Base-by-base conservation (phyloP, 129 eudicot species). In the Chrysanthemum seticuspe region DNA sequence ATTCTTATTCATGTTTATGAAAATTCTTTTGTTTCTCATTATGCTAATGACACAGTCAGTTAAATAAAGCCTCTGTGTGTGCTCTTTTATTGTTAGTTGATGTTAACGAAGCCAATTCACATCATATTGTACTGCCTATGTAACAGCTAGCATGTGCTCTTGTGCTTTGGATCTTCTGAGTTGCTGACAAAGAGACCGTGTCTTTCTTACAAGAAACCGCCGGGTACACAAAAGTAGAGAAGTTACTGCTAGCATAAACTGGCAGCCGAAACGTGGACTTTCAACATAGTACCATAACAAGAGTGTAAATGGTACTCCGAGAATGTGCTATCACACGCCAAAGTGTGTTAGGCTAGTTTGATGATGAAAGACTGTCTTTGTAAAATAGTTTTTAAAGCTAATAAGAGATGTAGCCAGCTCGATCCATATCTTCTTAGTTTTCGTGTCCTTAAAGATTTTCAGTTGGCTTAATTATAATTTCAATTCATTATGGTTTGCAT, bases 311-410 rank as follows among this genome's bases (percentile, higher is more conserved):
- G 3, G 14, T 27, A 27, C 18, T 27, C 66, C 31, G 1, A 11
- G 14, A 12, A 27, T 13, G 15, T 40, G 67, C 0, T 13, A 10
- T 29, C 65, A 63, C 29, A 56, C 10, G 21, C 7, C 14, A 65
- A 54, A 25, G 54, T 74, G 78, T 36, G 36, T 36, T 11, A 14
- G 51, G 65, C 40, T 74, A 62, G 18, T 29, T 62, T 14, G n/a
- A 62, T 13, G 67, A 25, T 62, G 1, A 45, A 65, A 74, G 34
- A 6, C 18, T 53, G 19, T 36, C 3, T 51, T 2, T 21, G n/a
- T 21, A 54, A 11, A 36, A 53, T 50, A 53, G 7, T 74, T 27
- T 45, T 14, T 40, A 62, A 51, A 51, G 62, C 54, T 50, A 72
- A 72, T 45, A 29, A 45, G 48, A 25, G 12, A 62, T 48, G 36